phyloP scores from a whole-genome alignment of 176 grass and related monocot genomes.

The Lolium perenne region DNA sequence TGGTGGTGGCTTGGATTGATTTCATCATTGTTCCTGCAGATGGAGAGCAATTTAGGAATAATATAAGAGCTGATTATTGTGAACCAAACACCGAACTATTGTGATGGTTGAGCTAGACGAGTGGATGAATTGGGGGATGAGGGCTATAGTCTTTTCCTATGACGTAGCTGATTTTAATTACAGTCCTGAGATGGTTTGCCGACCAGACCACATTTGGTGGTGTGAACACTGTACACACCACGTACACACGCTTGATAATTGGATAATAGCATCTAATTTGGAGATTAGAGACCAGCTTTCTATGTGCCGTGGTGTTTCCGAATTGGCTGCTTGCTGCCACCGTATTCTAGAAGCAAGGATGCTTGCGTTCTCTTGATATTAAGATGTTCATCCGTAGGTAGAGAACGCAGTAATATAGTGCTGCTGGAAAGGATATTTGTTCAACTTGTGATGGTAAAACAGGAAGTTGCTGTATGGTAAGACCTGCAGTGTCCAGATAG shows the following conservation, averaged over 20 bases:
- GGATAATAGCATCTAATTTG: not conserved
- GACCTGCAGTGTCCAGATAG: not conserved
- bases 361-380: constrained; percentile 8
- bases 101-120: not conserved
- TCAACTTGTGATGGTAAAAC: constrained; percentile 15
- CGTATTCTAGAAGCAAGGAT: not conserved
- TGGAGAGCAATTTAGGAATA: not conserved
- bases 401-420: not conserved
- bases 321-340: not conserved
- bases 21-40: not conserved
- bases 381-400: constrained; percentile 16
- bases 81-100: not conserved
- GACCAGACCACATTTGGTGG: not conserved
- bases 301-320: not conserved
- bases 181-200: not conserved
- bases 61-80: not conserved
- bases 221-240: not conserved
- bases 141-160: not conserved
- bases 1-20: not conserved
- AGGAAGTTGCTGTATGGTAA: not conserved
- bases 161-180: not conserved
- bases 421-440: not conserved
- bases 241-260: not conserved
- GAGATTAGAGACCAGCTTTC: not conserved
- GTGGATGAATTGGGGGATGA: not conserved